Evolutionary conservation across 2,329 filamentous ascomycete species (phyloP), one percentile per base, ranked within the genome.

Genomic region (Aspergillus melleus): DNA sequence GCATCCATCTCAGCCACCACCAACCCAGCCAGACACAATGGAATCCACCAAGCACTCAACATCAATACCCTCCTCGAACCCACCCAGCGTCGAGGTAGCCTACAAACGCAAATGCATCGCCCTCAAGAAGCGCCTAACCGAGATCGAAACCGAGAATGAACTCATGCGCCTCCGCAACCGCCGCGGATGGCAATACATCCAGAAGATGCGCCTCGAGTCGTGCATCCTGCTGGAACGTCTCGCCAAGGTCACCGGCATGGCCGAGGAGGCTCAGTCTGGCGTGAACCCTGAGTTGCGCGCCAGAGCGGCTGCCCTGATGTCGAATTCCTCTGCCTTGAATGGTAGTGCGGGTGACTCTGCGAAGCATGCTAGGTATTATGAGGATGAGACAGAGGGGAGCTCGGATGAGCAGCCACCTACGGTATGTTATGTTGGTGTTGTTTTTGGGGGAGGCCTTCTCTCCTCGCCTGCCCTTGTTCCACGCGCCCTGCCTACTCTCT

Each of bases 51-150:
- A 64, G 44, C 61, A 68, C 42, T 51, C 68, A 32, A 62, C 64
- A 42, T 67, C 68, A 50, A 58, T 66, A 64, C 73, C 61, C 74
- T 68, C 72, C 32, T 62, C 81, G 12, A 84, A 88, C 58, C 92
- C 94, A 20, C 94, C 95, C 16, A 96, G 92, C 16, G 92, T 98
- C 64, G 94, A 99, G 78, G 90, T 94, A 74, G 93, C 94, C 54
- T 99, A 98, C 79, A 92, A 95, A 70, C 87, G 91, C 65, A 98
- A 99, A 86, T 98, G 94, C 77, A 92, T 97, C 73, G 90, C 96
- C 69, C 86, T 99, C 22, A 96, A 96, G 79, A 90, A 91, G 69
- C 90, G 95, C 62, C 91, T 95, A 64, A 90, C 88, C 74, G 93
- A 97, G 75, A 91, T 98, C 69, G 93, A 98, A 75, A 88, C 92